phyloP scores from a whole-genome alignment of 306 rosid species.

The Vigna angularis region DNA sequence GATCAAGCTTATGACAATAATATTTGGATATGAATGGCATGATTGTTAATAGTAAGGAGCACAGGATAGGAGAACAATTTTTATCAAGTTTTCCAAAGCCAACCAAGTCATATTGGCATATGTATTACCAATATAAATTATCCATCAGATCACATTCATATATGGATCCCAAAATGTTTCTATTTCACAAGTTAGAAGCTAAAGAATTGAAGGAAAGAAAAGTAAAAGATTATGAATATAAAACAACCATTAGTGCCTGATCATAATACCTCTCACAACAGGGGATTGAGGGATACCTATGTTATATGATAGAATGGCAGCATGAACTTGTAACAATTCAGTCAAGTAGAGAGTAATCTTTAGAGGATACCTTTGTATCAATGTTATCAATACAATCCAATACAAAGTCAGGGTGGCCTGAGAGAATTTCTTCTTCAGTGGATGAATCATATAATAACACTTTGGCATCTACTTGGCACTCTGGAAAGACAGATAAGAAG shows the following conservation, averaged over 20 bases:
- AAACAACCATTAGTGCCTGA: constrained; percentile 8
- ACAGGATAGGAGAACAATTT: background rate
- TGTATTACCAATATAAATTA: constrained; percentile 12
- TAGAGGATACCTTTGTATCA: constrained; percentile 81
- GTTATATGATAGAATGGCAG: background rate
- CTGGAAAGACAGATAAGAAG: constrained; percentile 86
- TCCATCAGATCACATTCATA: constrained; percentile 16
- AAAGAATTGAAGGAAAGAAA: constrained; percentile 26
- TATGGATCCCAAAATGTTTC: constrained; percentile 28
- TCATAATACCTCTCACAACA: background rate
- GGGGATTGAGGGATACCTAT: constrained; percentile 2
- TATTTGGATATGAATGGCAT: constrained; percentile 28
- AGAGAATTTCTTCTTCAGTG: constrained; percentile 92
- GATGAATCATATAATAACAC: constrained; percentile 85
- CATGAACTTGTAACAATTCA: constrained; percentile 11
- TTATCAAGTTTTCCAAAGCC: constrained; percentile 17
- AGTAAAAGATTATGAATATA: constrained; percentile 10
- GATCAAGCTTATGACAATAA: constrained; percentile 40
- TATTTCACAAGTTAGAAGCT: constrained; percentile 19
- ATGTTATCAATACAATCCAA: constrained; percentile 95
- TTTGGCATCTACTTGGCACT: constrained; percentile 87
- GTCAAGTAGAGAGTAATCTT: constrained; percentile 22
- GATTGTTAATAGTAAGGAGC: constrained; percentile 21
- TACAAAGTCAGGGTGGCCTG: constrained; percentile 91
- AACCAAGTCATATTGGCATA: constrained; percentile 28